Evolutionary conservation across 106 monocot genomes (phyloP), one percentile per base, ranked within the genome.

Genomic region (Apostasia shenzhenica): DNA sequence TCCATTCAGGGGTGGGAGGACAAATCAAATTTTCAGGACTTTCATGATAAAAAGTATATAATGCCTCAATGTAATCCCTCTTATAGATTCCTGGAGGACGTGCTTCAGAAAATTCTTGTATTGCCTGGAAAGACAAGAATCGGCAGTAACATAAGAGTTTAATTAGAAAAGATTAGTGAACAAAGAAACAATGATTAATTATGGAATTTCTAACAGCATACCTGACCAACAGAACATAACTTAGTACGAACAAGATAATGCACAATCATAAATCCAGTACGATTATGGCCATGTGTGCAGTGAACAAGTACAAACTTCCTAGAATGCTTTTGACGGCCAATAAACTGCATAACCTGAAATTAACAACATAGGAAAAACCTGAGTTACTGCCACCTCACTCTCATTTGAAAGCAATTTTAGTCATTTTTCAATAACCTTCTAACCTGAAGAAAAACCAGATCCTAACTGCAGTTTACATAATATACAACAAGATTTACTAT

Each of bases 21-120:
- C 89, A 90, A 68, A 70, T 55, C 14, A 83, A 26, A 57, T 73
- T 86, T 62, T 86, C 83, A 72, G 89, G 80, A 54, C 45, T 55
- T 75, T 90, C 89, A 76, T 90, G 89, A 48, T 90, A 90, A 81
- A 83, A 90, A 41, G 61, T 51, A 67, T 81, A 90, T 45, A 90
- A 57, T 40, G 89, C 80, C 66, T 86, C 79, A 59, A 90, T 78
- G 54, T 90, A 90, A 67, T 90, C 89, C 50, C 76, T 80, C 70
- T 90, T 90, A 70, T 90, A 89, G 41, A 90, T 90, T 69, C 89
- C 89, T 70, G 89, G 89, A 51, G 89, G 89, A 8, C 89, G 80
- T 67, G 72, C 83, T 76, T 83, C 57, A 60, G 80, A 53, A 86
- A 90, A 90, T 48, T 70, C 62, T 59, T 83, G 26, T 43, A 90